phyloP scores from a whole-genome alignment of 805 yeast genomes.

The Candida ficus region DNA sequence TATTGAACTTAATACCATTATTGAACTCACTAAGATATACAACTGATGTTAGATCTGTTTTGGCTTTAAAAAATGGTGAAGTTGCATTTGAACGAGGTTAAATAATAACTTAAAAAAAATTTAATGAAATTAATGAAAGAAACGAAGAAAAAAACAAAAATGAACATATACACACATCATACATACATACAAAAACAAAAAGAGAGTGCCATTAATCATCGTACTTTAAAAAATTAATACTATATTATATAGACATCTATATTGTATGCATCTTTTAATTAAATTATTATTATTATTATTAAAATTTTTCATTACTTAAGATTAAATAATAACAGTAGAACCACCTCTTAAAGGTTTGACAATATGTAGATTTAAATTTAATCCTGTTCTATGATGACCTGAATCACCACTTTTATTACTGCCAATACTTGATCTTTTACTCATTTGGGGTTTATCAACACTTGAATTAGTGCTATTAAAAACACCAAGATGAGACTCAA shows the following conservation, averaged over 20 bases:
- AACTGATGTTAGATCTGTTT: constrained; percentile 75
- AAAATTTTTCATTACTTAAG: constrained; percentile 2
- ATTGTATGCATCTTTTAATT: not conserved
- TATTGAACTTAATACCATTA: constrained; percentile 77
- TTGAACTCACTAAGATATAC: constrained; percentile 70
- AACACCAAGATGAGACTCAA: not conserved
- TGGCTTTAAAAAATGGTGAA: constrained; percentile 74
- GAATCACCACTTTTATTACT: not conserved
- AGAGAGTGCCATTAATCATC: too few relatives aligned
- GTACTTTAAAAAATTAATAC: not conserved
- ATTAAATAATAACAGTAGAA: constrained; percentile 2
- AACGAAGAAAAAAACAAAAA: not conserved
- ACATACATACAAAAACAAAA: not conserved
- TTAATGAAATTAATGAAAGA: not conserved
- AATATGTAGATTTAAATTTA: constrained; percentile 52
- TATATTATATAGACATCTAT: constrained; percentile 1
- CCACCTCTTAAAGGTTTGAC: constrained; percentile 57
- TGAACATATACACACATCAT: too few relatives aligned
- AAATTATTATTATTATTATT: not conserved
- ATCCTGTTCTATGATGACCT: constrained; percentile 15
- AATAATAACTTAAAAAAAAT: not conserved
- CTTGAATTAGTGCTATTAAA: constrained; percentile 4
- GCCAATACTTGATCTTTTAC: not conserved
- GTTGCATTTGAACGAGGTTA: constrained; percentile 45
- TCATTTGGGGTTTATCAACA: constrained; percentile 1